Evolutionary conservation across 1,139 yeast genomes (phyloP).

Genomic region (Schizosaccharomyces versatilis): DNA sequence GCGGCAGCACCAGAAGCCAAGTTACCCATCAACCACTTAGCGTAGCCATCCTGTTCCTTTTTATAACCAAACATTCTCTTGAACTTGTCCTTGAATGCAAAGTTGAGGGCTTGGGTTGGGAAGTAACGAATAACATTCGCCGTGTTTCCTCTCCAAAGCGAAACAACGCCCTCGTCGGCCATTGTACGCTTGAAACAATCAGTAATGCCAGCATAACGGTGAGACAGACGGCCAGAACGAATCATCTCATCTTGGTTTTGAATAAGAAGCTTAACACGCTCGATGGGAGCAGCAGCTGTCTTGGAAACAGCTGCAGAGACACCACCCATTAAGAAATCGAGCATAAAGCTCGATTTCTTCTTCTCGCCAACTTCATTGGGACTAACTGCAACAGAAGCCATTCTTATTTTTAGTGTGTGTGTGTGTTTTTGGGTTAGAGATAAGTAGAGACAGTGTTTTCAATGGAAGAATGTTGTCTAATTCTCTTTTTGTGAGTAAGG

Average conservation of each 20-base stretch:
- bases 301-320: constrained; percentile 68
- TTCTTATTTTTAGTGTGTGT: too few relatives aligned
- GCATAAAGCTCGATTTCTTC: constrained; percentile 21
- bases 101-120: constrained; percentile 71
- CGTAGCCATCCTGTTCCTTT: constrained; percentile 43
- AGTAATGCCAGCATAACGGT: constrained; percentile 41
- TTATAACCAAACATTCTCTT: constrained; percentile 57
- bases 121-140: constrained; percentile 67
- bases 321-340: constrained; percentile 60
- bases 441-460: too few relatives aligned
- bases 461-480: too few relatives aligned
- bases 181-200: constrained; percentile 58
- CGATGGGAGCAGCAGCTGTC: constrained; percentile 72
- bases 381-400: neutral
- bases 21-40: constrained; percentile 57
- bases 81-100: constrained; percentile 68
- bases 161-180: constrained; percentile 44
- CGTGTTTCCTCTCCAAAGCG: constrained; percentile 74
- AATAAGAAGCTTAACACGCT: constrained; percentile 58
- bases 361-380: neutral
- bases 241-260: constrained; percentile 72
- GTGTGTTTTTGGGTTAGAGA: too few relatives aligned
- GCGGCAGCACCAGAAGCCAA: constrained; percentile 69
- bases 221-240: constrained; percentile 55
- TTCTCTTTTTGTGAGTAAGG: too few relatives aligned